These are phyloP conservation scores for Phytophthora megakarya DNA, from an alignment of 352 stramenopile genomes.

Conservation along the genomic window DNA sequence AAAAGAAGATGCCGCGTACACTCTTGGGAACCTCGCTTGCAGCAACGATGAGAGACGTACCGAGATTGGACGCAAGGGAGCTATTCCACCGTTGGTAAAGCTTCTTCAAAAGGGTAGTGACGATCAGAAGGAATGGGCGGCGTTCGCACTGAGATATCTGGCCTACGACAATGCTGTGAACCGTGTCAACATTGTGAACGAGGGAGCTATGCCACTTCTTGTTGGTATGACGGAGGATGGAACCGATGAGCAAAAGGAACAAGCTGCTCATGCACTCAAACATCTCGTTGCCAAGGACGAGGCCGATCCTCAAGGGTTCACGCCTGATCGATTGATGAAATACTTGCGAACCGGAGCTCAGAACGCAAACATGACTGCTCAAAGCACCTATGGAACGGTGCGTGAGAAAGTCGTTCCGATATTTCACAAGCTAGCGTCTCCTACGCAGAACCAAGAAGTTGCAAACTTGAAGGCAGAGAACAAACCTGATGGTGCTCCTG, in stretches of 20 bases:
- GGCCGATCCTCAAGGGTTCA: neutral
- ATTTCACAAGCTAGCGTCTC: slow-evolving; percentile 3
- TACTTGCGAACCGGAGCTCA: slow-evolving; percentile 7
- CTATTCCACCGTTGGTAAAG: slow-evolving; percentile 17
- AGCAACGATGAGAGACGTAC: slow-evolving; percentile 7
- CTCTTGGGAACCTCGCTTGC: slow-evolving; percentile 17
- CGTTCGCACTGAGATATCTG: slow-evolving; percentile 10
- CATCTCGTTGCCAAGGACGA: neutral
- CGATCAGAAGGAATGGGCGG: slow-evolving; percentile 15
- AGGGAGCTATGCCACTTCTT: slow-evolving; percentile 9
- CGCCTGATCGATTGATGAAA: neutral
- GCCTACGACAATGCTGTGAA: neutral
- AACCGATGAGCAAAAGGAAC: slow-evolving; percentile 1
- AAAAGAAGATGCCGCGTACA: slow-evolving; percentile 29
- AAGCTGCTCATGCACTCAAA: slow-evolving; percentile 7
- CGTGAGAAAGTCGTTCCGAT: slow-evolving; percentile 6
- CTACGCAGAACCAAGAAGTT: neutral
- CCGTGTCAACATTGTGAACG: neutral
- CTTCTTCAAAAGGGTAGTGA: neutral
- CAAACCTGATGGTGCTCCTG: neutral
- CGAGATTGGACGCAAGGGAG: slow-evolving; percentile 27
- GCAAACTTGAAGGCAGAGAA: neutral
- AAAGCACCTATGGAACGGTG: slow-evolving; percentile 6
- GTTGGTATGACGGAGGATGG: neutral
- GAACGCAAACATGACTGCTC: slow-evolving; percentile 2